Evolutionary conservation across 768 basidiomycete genomes (phyloP), one percentile per base, ranked within the genome.

Genomic region (Kwoniella heveanensis): DNA sequence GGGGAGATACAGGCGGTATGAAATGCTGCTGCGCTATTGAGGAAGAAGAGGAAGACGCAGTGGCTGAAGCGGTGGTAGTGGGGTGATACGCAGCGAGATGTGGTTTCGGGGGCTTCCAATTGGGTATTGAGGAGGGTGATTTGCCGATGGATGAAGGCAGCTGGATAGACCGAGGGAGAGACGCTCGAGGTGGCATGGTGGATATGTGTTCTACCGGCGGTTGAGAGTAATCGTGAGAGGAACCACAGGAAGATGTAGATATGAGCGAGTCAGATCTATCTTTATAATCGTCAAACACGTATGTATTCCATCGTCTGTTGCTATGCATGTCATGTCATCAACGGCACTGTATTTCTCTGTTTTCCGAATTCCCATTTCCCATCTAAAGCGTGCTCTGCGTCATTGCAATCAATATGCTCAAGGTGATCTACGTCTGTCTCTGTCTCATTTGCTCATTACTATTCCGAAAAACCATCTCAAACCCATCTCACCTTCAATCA

Each of bases 1-100:
- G 62, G 0, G 72, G 72, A 10, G 72, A 65, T 17, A 58, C 46
- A 1, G 72, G 72, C 2, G 69, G 63, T n/a, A 51, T 32, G 32
- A 69, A 69, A 32, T 47, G n/a, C n/a, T n/a, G n/a, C n/a, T n/a
- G 32, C 32, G 32, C 32, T 32, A 13, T 13, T 13, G 32, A 32
- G 24, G 51, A 55, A 19, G 54, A n/a, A 13, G 63, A 57, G 1
- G 64, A 54, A 27, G 49, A 21, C 8, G 56, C 51, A 8, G 49
- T n/a, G 47, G 50, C 54, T 27, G 39, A 15, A 2, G 46, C 44
- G 24, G 32, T 21, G 39, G 57, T 21, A 22, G 54, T 55, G 24
- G 54, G 62, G 25, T 64, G 62, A 47, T 64, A 64, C 2, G 62
- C 22, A 25, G 68, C 59, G 1, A 69, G 51, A 26, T 69, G 68